These are phyloP conservation scores for Crithidia fasciculata DNA, from an alignment of 208 protist genomes.

Conservation along the genomic window DNA sequence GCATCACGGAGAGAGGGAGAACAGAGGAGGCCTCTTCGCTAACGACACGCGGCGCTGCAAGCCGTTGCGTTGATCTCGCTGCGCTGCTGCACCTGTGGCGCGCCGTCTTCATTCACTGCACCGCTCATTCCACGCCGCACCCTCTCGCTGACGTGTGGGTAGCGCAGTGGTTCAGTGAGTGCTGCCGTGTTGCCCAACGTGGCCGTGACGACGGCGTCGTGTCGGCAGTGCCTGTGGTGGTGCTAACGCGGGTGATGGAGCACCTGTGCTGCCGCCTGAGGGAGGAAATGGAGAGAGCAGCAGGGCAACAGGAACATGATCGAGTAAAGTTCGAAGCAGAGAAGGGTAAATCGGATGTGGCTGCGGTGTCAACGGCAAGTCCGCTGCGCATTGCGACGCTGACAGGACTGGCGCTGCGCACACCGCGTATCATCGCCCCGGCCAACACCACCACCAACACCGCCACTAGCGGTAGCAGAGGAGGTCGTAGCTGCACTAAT, in stretches of 20 bases:
- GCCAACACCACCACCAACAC: neutral
- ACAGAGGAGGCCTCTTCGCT: no score
- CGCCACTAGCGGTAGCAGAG: neutral
- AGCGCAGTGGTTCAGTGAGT: slow-evolving; percentile 31
- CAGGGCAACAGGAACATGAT: neutral
- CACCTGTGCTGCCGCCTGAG: slow-evolving; percentile 25
- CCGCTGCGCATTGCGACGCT: slow-evolving; percentile 2
- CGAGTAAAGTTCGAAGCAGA: neutral
- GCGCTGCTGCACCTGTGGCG: slow-evolving; percentile 14
- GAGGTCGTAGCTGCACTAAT: no score
- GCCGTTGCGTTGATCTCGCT: neutral
- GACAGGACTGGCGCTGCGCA: neutral
- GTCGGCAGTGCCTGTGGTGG: slow-evolving; percentile 23
- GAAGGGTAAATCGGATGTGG: neutral
- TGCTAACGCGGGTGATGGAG: slow-evolving; percentile 12
- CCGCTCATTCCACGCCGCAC: neutral
- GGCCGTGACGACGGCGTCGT: slow-evolving; percentile 42
- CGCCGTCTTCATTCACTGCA: neutral
- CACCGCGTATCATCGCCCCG: neutral
- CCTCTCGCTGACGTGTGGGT: slow-evolving; percentile 2
- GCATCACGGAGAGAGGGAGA: no score
- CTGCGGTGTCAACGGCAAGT: no score
- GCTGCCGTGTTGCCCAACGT: slow-evolving; percentile 25
- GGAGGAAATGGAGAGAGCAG: slow-evolving; percentile 12
- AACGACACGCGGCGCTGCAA: neutral